Base-by-base conservation (phyloP, 345 rosid species). In the Physaria fendleri region DNA sequence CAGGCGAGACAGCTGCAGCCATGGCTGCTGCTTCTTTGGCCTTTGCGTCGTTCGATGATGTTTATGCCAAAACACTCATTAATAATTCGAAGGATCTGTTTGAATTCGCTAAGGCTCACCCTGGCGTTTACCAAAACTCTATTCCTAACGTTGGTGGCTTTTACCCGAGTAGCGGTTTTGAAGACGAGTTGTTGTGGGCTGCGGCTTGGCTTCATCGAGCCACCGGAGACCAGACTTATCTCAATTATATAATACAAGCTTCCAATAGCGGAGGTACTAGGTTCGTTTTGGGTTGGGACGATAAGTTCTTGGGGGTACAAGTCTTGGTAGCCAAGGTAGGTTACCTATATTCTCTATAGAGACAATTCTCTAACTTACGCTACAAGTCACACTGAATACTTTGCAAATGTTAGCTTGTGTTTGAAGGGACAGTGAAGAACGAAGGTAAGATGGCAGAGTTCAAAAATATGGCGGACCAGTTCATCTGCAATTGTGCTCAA, bases 141-240 rank as follows among this genome's bases (percentile, higher is more conserved):
- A 78, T 82, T 15, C 8, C 73, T 13, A 58, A 3, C 0, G 82
- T 66, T 4, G 72, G 49, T 23, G 44, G 70, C 10, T 80, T 76
- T 66, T 82, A 82, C 68, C 4, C 69, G 25, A 76, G 83, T 47
- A 76, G 81, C 25, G 88, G 71, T 8, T 48, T 53, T 14, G 53
- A 60, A 88, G 99, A 93, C 54, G 99, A 93, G 78, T 79, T 93
- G 28, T 55, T 93, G 18, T 93, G 97, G 95, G 97, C 89, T 0
- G 97, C 99, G 37, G 88, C 99, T 61, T 93, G 99, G 99, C 80
- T 93, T 35, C 87, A 85, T 28, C 74, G 69, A 38, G 97, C 99
- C 63, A 87, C 99, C 5, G 78, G 65, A 74, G 79, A 82, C 65
- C 76, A 77, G 18, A 62, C 67, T n/a, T 89, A 85, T 74, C 80